Evolutionary conservation across 345 rosid species (phyloP), one percentile per base, ranked within the genome.

Genomic region (Carallia brachiata): DNA sequence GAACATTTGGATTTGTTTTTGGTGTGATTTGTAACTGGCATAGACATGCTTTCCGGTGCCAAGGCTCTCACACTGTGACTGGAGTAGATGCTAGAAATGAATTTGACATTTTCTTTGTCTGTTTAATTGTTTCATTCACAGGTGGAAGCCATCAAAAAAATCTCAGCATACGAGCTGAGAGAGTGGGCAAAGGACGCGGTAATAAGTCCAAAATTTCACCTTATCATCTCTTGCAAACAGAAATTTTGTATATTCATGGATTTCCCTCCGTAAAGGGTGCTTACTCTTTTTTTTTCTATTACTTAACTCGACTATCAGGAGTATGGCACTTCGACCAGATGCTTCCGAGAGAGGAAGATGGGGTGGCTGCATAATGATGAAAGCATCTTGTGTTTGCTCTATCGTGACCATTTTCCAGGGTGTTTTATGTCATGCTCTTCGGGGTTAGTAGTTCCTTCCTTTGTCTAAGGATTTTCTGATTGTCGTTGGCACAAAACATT

Each of bases 321-420:
- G 79, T 69, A 13, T 79, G 83, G 83, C 79, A 79, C 73, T 79
- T 79, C 53, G 72, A 79, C 72, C 73, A 68, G 73, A 72, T 59
- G 73, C 80, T 77, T 23, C 80, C 68, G 32, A 2, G 23, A 2
- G 63, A 58, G 44, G 70, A 63, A 30, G 76, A 61, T 12, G 73
- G 32, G 0, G 62, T 17, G 34, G 74, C 62, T 61, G 85, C 85
- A 28, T 83, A 75, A 81, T 61, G 71, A 70, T 67, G 64, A 68
- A 63, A 47, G 62, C 27, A n/a, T 19, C 40, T 52, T 12, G 8
- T 32, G 23, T 23, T 23, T 23, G 23, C 23, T 23, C 23, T 23
- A 23, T 28, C 27, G 61, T 23, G 23, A 23, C 23, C 23, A 6
- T 53, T 28, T 64, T 36, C 50, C 17, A 62, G 48, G 60, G 18